Evolutionary conservation across 2,329 filamentous ascomycete genomes (phyloP), one percentile per base, ranked within the genome.

Genomic region (Epichloe coenophiala): DNA sequence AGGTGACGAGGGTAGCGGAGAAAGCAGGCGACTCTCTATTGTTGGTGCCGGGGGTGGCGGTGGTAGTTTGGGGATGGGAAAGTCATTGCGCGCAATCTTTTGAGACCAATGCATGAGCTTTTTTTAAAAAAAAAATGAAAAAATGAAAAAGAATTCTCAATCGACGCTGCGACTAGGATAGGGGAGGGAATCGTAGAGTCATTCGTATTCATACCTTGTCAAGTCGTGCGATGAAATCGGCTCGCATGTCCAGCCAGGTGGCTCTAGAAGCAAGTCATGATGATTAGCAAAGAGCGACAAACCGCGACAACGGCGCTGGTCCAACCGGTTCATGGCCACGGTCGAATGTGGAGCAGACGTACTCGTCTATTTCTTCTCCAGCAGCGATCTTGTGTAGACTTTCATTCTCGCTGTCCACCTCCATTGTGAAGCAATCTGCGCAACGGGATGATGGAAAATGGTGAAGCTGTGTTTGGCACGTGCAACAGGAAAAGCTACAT

Each of bases 41-140:
- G 47, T 38, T 21, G 64, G 57, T 49, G 57, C 69, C 60, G 53
- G 68, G 65, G 67, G 67, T 12, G 69, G 68, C 15, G 70, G 68
- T 36, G 76, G 74, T 48, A 80, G 67, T 49, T 71, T 73, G 11
- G 86, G 86, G 58, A 84, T 83, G 41, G 86, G 81, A 59, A 95
- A 95, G 48, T 84, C 82, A 62, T 81, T 75, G 65, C 79, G 77
- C 40, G 86, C 78, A 57, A 89, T 91, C 87, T 94, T 17, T 39
- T 45, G 15, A 17, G 7, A n/a, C 31, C 31, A 31, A 31, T 31
- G 11, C 1, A 31, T 31, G n/a, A 39, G 15, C n/a, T 7, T 15
- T 4, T 13, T 23, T 41, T 13, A 6, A 27, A 27, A 27, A 27
- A 27, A 27, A 7, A 27, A 4, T 7, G 2, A 3, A 27, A 6